Percentiles rank a stretch among this genome's conserved stretches.
Conservation (phyloP, 345 rosid genomes). For the Clarkia xantiana region DNA sequence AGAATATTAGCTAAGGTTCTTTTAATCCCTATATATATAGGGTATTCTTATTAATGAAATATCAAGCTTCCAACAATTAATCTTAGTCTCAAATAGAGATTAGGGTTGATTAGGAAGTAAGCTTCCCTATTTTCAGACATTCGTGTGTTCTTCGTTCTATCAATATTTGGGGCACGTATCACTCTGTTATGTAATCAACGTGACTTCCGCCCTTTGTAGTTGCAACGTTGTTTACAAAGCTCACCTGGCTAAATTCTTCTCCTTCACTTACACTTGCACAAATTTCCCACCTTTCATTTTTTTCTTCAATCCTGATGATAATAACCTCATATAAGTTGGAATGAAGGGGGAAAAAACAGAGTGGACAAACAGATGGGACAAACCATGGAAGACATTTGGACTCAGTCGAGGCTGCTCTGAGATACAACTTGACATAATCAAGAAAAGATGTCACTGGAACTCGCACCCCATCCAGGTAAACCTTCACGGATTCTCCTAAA, state of each 20-base stretch:
- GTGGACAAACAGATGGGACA: background rate
- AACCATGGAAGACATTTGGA: constrained; percentile 55
- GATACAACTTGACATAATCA: constrained; percentile 67
- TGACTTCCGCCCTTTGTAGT: constrained; percentile 98
- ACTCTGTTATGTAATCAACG: constrained; percentile 84
- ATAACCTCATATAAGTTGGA: constrained; percentile 5
- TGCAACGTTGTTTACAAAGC: constrained; percentile 79
- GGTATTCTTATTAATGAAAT: too few relatives aligned
- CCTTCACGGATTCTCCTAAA: constrained; percentile 80
- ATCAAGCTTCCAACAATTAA: too few relatives aligned
- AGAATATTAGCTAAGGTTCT: too few relatives aligned
- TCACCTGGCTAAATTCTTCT: constrained; percentile 53
- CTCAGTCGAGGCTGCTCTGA: constrained; percentile 24
- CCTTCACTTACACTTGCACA: constrained; percentile 76
- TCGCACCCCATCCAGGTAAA: constrained; percentile 61
- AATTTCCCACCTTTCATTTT: constrained; percentile 78
- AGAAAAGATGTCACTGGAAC: constrained; percentile 61
- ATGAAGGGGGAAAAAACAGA: background rate
- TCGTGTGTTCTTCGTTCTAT: too few relatives aligned
- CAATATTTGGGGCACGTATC: too few relatives aligned
- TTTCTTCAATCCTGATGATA: constrained; percentile 46
- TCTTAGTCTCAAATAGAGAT: too few relatives aligned
- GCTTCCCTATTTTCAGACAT: too few relatives aligned
- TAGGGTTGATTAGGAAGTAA: too few relatives aligned
- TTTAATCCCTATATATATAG: too few relatives aligned